A percentile compares a stretch with the other conserved stretches of the same genome.
phyloP scores from a whole-genome alignment of 192 early-diverging fungal species.

The Coemansia sp. region DNA sequence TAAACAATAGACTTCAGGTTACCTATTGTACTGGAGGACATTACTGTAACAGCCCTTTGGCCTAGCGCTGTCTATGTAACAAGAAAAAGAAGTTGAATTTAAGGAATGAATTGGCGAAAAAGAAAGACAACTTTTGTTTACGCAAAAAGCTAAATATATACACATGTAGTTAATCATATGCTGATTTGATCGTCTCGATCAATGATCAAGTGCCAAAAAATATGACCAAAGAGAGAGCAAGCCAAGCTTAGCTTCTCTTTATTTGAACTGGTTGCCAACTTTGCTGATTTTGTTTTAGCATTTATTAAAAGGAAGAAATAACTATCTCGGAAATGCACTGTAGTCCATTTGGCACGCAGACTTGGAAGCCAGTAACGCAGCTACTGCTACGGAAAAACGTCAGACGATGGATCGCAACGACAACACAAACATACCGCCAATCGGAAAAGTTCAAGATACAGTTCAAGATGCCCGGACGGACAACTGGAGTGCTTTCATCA shows the following conservation, averaged over 20 bases:
- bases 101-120: too few species aligned
- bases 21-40: not conserved
- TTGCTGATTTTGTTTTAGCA: not conserved
- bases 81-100: too few species aligned
- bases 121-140: too few species aligned
- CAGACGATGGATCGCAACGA: conserved; percentile 16
- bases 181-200: not conserved
- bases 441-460: conserved; percentile 44
- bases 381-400: not conserved
- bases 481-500: conserved; percentile 29
- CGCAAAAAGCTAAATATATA: too few species aligned
- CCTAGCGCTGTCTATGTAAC: too few species aligned
- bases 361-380: not conserved
- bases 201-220: too few species aligned
- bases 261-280: too few species aligned
- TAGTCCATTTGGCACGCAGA: not conserved
- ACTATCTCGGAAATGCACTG: not conserved
- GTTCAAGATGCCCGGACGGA: conserved; percentile 36
- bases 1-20: not conserved
- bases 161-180: too few species aligned
- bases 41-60: not conserved
- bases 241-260: too few species aligned
- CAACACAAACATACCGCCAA: not conserved
- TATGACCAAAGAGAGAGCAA: not conserved
- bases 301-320: not conserved